Evolutionary conservation across 176 grass and related monocot species (phyloP), one percentile per base, ranked within the genome.

Genomic region (Raddia distichophylla): DNA sequence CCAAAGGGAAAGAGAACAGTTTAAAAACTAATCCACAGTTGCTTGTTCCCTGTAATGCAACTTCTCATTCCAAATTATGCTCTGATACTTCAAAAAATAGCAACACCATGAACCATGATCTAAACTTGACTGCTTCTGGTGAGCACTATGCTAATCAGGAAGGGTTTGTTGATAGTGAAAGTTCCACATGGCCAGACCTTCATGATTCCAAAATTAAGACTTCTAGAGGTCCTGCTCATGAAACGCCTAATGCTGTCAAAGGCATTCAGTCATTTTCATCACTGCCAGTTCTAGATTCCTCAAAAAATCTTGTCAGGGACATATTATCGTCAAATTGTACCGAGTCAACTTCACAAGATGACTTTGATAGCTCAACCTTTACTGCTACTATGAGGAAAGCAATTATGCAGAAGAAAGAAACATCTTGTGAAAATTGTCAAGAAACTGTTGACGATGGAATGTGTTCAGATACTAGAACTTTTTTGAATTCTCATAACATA

Each of bases 401-500:
- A 55, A 73, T 18, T 57, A n/a, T 47, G 55, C 76, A 55, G 63
- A 76, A 63, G 37, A 80, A 84, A 54, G 62, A 75, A 77, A 22
- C 10, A 1, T 40, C 35, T 77, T 32, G 57, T 9, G 68, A 72
- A 67, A 55, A 27, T 47, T 35, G 17, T 80, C 33, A 66, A 71
- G 77, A 77, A 81, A 52, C 40, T 76, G 42, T 49, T 71, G 42
- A 55, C 42, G 84, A 67, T 57, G 64, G 43, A 71, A 89, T 70
- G 34, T 63, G 16, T 71, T 56, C 13, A 20, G 80, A 86, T 48
- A 86, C 53, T 78, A 80, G 79, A 32, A 56, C 69, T 80, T 60
- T 84, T 73, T 72, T 91, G 56, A 87, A 91, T 85, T 74, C 84
- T 56, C 86, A 89, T 68, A 87, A 83, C 71, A 92, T 94, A 83